A percentile compares a stretch with the other conserved stretches of the same genome.
Evolutionary conservation across 805 yeast species (phyloP).

Genomic region (Naumovozyma dairenensis): DNA sequence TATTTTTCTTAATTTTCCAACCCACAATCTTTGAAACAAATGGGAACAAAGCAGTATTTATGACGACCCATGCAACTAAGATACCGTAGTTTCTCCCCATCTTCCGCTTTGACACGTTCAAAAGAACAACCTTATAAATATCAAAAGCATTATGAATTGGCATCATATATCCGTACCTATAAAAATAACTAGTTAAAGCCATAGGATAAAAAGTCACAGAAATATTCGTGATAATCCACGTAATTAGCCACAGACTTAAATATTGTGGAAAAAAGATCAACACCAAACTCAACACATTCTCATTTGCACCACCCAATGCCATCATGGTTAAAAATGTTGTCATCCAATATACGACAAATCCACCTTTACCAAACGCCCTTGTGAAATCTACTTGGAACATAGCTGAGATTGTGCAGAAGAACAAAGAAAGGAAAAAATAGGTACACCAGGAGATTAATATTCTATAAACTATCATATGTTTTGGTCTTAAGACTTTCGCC

Average conservation of each 20-base stretch:
- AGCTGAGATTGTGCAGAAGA: conserved; percentile 49
- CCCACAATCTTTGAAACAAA: conserved; percentile 37
- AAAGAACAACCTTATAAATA: conserved; percentile 48
- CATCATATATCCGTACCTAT: conserved; percentile 53
- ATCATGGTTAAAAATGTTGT: conserved; percentile 56
- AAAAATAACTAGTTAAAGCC: conserved; percentile 45
- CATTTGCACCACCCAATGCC: conserved; percentile 71
- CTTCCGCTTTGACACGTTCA: conserved; percentile 45
- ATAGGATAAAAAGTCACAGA: conserved; percentile 62
- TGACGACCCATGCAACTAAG: conserved; percentile 48
- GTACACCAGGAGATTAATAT: conserved; percentile 38
- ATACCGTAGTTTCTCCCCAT: conserved; percentile 55
- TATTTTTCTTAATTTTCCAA: conserved; percentile 26
- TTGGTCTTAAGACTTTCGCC: conserved; percentile 35
- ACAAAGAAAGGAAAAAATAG: conserved; percentile 48
- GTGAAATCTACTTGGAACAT: conserved; percentile 60
- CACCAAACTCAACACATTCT: conserved; percentile 46
- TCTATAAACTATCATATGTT: conserved; percentile 44
- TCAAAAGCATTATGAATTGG: conserved; percentile 63
- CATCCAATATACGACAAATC: conserved; percentile 72
- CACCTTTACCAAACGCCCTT: conserved; percentile 51
- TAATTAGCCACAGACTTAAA: conserved; percentile 61
- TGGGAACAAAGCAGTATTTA: conserved; percentile 38
- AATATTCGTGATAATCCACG: conserved; percentile 59
- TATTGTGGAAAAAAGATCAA: conserved; percentile 51